Percentiles rank a stretch among this genome's conserved stretches.
phyloP scores from a whole-genome alignment of 164 flowering plant species.

The Berberis thunbergii region DNA sequence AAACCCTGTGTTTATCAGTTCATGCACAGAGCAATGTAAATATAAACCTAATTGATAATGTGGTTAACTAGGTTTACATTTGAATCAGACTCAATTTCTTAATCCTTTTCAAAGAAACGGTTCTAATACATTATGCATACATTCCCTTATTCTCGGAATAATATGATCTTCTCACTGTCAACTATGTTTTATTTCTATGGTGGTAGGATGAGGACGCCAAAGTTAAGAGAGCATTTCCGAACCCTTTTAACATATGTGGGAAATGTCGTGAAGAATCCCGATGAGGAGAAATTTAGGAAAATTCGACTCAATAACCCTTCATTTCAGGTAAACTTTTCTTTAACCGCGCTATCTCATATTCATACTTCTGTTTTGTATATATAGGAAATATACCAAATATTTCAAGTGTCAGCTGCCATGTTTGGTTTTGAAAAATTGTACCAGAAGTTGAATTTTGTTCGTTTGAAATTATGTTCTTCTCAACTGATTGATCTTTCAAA shows the following conservation, averaged over 20 bases:
- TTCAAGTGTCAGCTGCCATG: no score
- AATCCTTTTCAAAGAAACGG: no score
- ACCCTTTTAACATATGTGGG: conserved; percentile 81
- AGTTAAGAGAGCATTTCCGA: conserved; percentile 93
- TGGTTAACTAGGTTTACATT: no score
- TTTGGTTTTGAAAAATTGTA: no score
- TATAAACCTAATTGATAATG: no score
- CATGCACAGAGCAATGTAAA: no score
- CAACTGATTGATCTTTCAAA: not conserved
- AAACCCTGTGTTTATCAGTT: no score
- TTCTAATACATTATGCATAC: not conserved
- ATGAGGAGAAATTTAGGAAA: conserved; percentile 91
- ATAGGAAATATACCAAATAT: no score
- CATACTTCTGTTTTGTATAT: no score
- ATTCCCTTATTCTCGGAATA: not conserved
- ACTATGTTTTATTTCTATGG: conserved; percentile 4
- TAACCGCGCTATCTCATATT: not conserved
- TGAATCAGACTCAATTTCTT: no score
- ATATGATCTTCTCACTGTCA: not conserved
- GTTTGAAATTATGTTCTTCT: no score
- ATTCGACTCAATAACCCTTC: conserved; percentile 59
- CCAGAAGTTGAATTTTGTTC: no score
- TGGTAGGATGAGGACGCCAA: conserved; percentile 84
- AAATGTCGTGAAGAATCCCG: conserved; percentile 76
- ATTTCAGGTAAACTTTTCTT: conserved; percentile 39